Evolutionary conservation across 495 filamentous ascomycete genomes (phyloP), one percentile per base, ranked within the genome.

Genomic region (Astrocystis sublimbata): DNA sequence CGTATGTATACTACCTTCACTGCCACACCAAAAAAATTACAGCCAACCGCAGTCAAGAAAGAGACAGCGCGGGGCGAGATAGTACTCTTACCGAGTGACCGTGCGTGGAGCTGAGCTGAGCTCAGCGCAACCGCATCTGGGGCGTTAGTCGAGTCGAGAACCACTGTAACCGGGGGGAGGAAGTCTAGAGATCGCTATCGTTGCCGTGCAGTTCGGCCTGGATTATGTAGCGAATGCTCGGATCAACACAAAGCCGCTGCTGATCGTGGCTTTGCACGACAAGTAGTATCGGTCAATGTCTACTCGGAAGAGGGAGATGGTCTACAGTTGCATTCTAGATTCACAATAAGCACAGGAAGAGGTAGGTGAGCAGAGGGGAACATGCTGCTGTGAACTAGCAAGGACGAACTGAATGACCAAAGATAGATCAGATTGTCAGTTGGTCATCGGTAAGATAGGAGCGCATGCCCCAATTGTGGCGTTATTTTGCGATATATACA

Each of bases 61-160:
- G 7, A 47, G 13, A 6, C 7, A 4, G 21, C 31, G 19, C 23
- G 13, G 23, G 52, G 49, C 36, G 12, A 52, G 30, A 30, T 35
- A 52, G 28, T 12, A 19, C n/a, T 24, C 23, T 38, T 15, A n/a
- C 51, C 33, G 10, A 40, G n/a, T n/a, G n/a, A n/a, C n/a, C n/a
- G n/a, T n/a, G n/a, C 24, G 12, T 40, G 50, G 26, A 43, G 24
- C 54, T 21, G 13, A 57, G 54, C 54, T 57, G 23, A 43, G 7
- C 24, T 35, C 8, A 12, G 21, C 10, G 6, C 12, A 13, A 26
- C 51, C 49, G 8, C 33, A 24, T 33, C n/a, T n/a, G n/a, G n/a
- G n/a, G n/a, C n/a, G n/a, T 54, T 21, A 26, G 21, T 54, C 51
- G n/a, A 26, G 51, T 26, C 17, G 5, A 21, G 51, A 38, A 24